These are phyloP conservation scores for Talaromyces atroroseus DNA, from an alignment of 2,329 filamentous ascomycete genomes.

Conservation along the genomic window DNA sequence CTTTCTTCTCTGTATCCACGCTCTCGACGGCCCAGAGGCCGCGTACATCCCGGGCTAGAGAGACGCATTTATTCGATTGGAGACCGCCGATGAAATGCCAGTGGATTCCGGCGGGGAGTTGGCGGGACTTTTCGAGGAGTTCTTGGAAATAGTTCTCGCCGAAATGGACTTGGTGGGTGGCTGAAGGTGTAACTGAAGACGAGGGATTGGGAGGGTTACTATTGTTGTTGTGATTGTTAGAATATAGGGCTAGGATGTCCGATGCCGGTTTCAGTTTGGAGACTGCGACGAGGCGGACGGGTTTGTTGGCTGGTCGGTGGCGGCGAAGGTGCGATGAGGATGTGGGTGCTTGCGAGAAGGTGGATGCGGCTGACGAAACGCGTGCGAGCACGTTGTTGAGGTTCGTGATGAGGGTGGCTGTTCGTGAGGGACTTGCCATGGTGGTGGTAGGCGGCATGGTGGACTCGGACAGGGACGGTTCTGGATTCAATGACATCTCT, in stretches of 20 bases:
- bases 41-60: constrained; percentile 71
- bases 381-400: constrained; percentile 56
- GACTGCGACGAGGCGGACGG: constrained; percentile 74
- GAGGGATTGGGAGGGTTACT: constrained; percentile 21
- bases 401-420: constrained; percentile 58
- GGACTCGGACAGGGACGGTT: not conserved
- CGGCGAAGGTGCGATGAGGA: constrained; percentile 12
- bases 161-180: constrained; percentile 65
- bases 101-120: constrained; percentile 67
- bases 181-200: constrained; percentile 32
- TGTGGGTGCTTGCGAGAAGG: constrained; percentile 32
- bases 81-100: constrained; percentile 98
- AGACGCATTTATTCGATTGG: constrained; percentile 90
- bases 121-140: constrained; percentile 72
- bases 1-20: constrained; percentile 84
- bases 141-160: constrained; percentile 97
- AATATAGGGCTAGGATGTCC: constrained; percentile 79
- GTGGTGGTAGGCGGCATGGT: not conserved
- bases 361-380: constrained; percentile 39
- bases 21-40: constrained; percentile 91
- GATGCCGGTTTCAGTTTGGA: constrained; percentile 93
- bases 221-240: constrained; percentile 18
- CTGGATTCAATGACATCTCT: not conserved
- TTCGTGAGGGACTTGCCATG: constrained; percentile 48
- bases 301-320: constrained; percentile 13